Evolutionary conservation across 495 filamentous ascomycete genomes (phyloP), one percentile per base, ranked within the genome.

Genomic region (Podospora pseudopauciseta): DNA sequence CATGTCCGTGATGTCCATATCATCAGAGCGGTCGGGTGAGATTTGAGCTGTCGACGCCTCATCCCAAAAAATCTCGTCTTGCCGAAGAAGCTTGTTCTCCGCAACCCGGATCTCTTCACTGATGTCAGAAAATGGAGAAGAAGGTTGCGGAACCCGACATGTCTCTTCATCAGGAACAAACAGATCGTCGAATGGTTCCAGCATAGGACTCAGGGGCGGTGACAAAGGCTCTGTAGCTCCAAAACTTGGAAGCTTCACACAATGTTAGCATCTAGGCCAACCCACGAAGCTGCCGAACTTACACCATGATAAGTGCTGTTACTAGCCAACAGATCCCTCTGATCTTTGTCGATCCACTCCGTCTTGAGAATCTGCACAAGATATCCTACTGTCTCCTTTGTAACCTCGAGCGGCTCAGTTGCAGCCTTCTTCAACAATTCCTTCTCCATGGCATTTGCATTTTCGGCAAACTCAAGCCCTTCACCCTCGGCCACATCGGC

Each of bases 131-230:
- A 74, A 78, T 1, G 74, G 73, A 65, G 87, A 83, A n/a, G 86
- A 86, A 0, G 84, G 77, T 5, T 85, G 68, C 4, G 87, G 84
- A n/a, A 90, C 57, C 65, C 82, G 74, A 66, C 81, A 86, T 5
- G 60, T 76, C 11, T 79, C 75, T 4, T 80, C 80, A 9, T 82
- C 81, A 9, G 86, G 83, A 30, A 85, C 65, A 58, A 81, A 88
- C 44, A 79, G 79, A 20, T 77, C 73, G 1, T 56, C 54, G 15
- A 70, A 54, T 1, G 80, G 61, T 9, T 79, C 80, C 5, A 75
- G 70, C 19, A 77, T 63, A 2, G 88, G 87, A 54, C 86, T 83
- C 13, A 91, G 75, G 15, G 87, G 88, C 32, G 89, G 89, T 13
- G 88, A 88, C 30, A 89, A 55, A 27, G 74, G 80, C 53, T 80